Base-by-base conservation (phyloP, 1,284 basidiomycete species). In the Cryptococcus wingfieldii region DNA sequence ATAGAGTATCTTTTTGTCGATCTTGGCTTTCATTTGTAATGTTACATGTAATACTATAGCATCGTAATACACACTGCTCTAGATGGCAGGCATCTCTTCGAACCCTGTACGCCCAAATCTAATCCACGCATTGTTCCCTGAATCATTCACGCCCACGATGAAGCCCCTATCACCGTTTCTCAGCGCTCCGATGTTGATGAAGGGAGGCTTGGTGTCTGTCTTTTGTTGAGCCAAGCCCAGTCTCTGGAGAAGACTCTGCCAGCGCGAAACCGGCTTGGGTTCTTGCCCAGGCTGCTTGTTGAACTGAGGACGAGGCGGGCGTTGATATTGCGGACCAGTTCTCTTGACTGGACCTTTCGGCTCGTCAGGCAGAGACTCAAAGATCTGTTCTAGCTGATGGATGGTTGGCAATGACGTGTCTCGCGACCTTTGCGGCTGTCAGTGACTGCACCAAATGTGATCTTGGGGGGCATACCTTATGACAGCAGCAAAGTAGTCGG, bases 91-190 rank as follows among this genome's bases (percentile, higher is more conserved):
- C 81, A 86, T 87, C 61, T 88, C 86, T 50, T 83, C 85, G 74
- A 98, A 98, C 12, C 83, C 86, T 0, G 89, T 87, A 68, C 94
- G 83, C 1, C 89, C 87, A 66, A 98, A 94, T 44, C 90, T 79
- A 72, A 93, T 86, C 80, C 97, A 90, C 56, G 89, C 89, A 27
- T 88, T 88, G 61, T 84, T 92, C 7, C 94, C 91, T 7, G 86
- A 83, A 75, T 97, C 94, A 4, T 95, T 92, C 1, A 86, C 90
- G 0, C 93, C 95, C 31, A 98, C 82, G 27, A 98, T 81, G 48
- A 95, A 80, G 9, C 82, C 87, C 66, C 90, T 87, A 69, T 88
- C 89, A 0, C 95, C 95, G 18, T 85, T 84, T 67, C 94, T 90
- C 59, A 98, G 79, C 4, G 83, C 81, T 59, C 83, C 81, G 67